Conservation (phyloP, 2,329 filamentous ascomycete genomes). For the Colletotrichum limetticola region DNA sequence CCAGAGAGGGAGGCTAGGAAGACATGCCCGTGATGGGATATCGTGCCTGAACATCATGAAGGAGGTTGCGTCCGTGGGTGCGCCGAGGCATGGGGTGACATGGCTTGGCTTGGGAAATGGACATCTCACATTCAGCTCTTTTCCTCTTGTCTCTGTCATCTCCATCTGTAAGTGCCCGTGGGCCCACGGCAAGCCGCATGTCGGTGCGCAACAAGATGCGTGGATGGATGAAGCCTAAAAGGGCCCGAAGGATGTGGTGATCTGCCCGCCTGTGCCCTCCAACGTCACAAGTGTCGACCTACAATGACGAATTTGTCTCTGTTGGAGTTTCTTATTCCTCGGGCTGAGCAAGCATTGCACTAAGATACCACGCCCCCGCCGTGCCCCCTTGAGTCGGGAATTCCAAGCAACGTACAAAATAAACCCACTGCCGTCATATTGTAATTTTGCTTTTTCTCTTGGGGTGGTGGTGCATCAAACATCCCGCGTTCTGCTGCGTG, state of each 20-base stretch:
- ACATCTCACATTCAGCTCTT: not conserved
- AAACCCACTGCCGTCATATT: not conserved
- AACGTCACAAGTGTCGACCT: not conserved
- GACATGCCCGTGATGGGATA: not conserved
- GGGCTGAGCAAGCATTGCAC: not conserved
- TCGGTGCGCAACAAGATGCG: not conserved
- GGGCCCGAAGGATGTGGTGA: not conserved
- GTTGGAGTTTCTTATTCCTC: not conserved
- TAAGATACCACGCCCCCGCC: not conserved
- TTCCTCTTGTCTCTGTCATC: not conserved
- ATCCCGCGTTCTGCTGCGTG: not conserved
- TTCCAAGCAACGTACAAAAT: not conserved
- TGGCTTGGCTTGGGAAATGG: not conserved
- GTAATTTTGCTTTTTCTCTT: not conserved
- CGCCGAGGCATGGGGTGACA: not conserved
- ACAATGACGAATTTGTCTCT: constrained; percentile 3
- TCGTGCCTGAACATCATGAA: constrained; percentile 11
- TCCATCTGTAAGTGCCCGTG: not conserved
- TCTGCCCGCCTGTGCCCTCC: not conserved
- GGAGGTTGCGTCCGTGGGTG: not conserved
- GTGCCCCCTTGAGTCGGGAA: not conserved
- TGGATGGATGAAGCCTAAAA: not conserved
- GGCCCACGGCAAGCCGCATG: constrained; percentile 6
- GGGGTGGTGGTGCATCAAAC: not conserved
- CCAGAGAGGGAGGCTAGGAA: not conserved